Percentiles rank a stretch among this genome's conserved stretches.
These are phyloP conservation scores for Skeletonema potamos DNA, from an alignment of 108 stramenopile genomes.

Conservation along the genomic window DNA sequence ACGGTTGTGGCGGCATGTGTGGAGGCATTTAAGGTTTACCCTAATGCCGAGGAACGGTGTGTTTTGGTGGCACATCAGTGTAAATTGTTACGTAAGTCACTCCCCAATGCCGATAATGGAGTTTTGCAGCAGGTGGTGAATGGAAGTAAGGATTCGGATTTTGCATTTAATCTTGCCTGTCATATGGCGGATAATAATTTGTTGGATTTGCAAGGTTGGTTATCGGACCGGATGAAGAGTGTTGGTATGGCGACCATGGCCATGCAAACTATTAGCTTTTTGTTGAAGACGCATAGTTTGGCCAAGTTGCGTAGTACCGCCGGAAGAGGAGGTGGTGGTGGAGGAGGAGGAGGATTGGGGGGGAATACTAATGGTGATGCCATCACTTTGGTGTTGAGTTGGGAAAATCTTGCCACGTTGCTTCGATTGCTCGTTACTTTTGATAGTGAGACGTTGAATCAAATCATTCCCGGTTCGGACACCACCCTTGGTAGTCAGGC, in stretches of 20 bases:
- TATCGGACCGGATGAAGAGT: slow-evolving; percentile 62
- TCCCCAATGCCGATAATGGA: slow-evolving; percentile 1
- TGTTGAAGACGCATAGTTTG: background rate
- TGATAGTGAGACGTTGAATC: slow-evolving; percentile 53
- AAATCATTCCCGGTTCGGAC: slow-evolving; percentile 47
- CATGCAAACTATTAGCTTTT: background rate
- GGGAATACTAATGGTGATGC: background rate
- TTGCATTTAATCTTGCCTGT: slow-evolving; percentile 78
- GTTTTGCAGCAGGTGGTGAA: slow-evolving; percentile 18
- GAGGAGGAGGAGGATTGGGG: too few species aligned
- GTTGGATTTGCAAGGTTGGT: slow-evolving; percentile 73
- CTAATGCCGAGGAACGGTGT: background rate
- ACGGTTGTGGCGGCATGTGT: slow-evolving; percentile 86
- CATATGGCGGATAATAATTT: slow-evolving; percentile 86
- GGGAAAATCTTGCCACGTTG: slow-evolving; percentile 68
- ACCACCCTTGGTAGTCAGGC: slow-evolving; percentile 66
- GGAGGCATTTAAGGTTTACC: slow-evolving; percentile 87
- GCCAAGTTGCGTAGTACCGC: background rate
- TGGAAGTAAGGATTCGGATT: slow-evolving; percentile 83
- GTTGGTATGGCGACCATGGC: slow-evolving; percentile 11
- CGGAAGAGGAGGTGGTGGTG: too few species aligned
- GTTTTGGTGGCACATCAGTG: background rate
- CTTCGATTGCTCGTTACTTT: slow-evolving; percentile 57
- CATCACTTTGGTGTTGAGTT: slow-evolving; percentile 57
- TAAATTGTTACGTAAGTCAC: slow-evolving; percentile 5